phyloP scores from a whole-genome alignment of 495 filamentous ascomycete species.

The Xanthoparmelia taractica region DNA sequence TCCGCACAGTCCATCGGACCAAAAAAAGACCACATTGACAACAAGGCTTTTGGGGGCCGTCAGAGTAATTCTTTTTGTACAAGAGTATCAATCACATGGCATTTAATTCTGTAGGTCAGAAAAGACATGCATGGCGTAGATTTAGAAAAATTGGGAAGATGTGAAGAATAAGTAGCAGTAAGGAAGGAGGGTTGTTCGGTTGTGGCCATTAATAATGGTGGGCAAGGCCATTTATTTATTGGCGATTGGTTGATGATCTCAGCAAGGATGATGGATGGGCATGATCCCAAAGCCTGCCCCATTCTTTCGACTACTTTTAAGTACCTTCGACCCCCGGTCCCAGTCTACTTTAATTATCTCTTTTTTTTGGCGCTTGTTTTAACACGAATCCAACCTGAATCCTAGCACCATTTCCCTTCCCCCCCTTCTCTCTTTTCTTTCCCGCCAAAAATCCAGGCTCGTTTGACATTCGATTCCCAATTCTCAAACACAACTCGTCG shows the following conservation, averaged over 20 bases:
- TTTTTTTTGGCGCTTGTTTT: slow-evolving; percentile 1
- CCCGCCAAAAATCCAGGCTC: slow-evolving; percentile 8
- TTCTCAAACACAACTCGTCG: slow-evolving; percentile 12
- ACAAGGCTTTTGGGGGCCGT: background rate
- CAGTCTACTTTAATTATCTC: too few relatives aligned
- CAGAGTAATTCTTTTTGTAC: background rate
- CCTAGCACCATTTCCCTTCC: background rate
- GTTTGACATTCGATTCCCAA: slow-evolving; percentile 12
- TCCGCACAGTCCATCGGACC: slow-evolving; percentile 4
- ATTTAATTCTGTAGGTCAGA: too few relatives aligned
- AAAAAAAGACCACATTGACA: background rate
- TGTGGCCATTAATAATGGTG: too few relatives aligned
- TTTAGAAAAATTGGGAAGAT: background rate
- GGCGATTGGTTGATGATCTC: background rate
- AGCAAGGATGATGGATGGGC: background rate
- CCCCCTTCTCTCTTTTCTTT: background rate
- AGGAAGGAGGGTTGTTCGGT: background rate
- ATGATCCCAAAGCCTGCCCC: slow-evolving; percentile 1
- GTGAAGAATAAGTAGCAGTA: background rate
- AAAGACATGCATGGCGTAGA: too few relatives aligned
- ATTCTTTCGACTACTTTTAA: background rate
- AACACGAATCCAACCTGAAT: background rate
- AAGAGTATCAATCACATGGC: too few relatives aligned
- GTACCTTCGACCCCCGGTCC: too few relatives aligned
- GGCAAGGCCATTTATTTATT: background rate